phyloP scores from a whole-genome alignment of 352 stramenopile species.

The Globisporangium nunn region DNA sequence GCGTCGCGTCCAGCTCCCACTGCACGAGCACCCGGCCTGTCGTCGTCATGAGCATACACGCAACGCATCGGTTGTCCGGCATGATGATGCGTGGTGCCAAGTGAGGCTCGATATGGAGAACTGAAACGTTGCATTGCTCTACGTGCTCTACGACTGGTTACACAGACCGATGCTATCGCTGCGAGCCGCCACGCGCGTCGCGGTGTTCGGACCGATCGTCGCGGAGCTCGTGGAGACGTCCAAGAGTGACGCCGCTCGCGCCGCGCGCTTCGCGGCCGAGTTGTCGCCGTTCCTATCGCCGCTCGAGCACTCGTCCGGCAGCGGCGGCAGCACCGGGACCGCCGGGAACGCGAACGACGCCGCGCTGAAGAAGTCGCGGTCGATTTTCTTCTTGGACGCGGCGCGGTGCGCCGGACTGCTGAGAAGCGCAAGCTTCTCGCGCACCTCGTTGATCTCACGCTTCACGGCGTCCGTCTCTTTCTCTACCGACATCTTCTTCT shows the following conservation, averaged over 20 bases:
- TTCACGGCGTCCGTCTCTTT: slow-evolving; percentile 19
- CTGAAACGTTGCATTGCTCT: too few relatives aligned
- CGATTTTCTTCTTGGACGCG: slow-evolving; percentile 1
- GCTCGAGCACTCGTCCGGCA: not conserved
- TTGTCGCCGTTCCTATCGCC: not conserved
- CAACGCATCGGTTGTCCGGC: slow-evolving; percentile 11
- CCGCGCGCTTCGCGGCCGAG: slow-evolving; percentile 10
- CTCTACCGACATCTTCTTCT: slow-evolving; percentile 33
- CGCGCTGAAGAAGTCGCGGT: slow-evolving; percentile 38
- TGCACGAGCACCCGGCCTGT: slow-evolving; percentile 38
- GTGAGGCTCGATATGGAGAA: too few relatives aligned
- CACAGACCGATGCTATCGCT: slow-evolving; percentile 26
- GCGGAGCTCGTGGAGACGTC: slow-evolving; percentile 13
- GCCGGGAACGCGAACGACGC: slow-evolving; percentile 28
- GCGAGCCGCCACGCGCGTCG: slow-evolving; percentile 18
- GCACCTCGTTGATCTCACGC: slow-evolving; percentile 22
- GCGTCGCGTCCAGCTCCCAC: slow-evolving; percentile 31
- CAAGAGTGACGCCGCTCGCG: slow-evolving; percentile 10
- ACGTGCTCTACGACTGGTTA: slow-evolving; percentile 17
- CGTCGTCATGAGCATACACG: slow-evolving; percentile 46
- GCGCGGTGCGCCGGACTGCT: slow-evolving; percentile 6
- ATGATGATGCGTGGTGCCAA: not conserved
- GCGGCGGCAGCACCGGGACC: slow-evolving; percentile 15
- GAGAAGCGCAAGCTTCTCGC: slow-evolving; percentile 20
- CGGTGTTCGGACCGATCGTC: slow-evolving; percentile 9